These are phyloP conservation scores for Pleurotus djamor DNA, from an alignment of 768 basidiomycete genomes.

Conservation along the genomic window DNA sequence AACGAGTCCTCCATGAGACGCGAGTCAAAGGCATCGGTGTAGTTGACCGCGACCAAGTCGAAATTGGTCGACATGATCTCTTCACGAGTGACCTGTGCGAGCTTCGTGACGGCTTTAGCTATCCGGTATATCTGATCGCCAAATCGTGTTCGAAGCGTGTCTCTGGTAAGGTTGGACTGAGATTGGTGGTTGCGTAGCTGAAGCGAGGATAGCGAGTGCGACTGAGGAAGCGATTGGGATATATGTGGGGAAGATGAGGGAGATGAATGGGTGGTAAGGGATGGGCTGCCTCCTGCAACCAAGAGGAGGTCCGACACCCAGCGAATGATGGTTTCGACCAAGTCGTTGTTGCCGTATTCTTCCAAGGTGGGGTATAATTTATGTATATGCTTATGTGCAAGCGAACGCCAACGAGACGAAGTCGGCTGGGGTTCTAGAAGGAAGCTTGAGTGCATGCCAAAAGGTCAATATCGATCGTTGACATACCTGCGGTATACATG, in stretches of 20 bases:
- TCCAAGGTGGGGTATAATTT: slow-evolving; percentile 62
- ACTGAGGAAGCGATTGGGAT: slow-evolving; percentile 14
- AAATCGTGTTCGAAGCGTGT: slow-evolving; percentile 45
- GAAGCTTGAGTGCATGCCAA: slow-evolving; percentile 5
- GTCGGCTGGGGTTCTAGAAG: slow-evolving; percentile 70
- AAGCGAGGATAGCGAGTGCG: not conserved
- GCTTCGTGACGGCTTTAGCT: slow-evolving; percentile 56
- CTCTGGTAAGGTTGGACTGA: slow-evolving; percentile 12
- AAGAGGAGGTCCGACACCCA: slow-evolving; percentile 70
- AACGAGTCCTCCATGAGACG: slow-evolving; percentile 41
- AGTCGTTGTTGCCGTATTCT: slow-evolving; percentile 67
- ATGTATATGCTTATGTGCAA: slow-evolving; percentile 70
- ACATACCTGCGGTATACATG: slow-evolving; percentile 53
- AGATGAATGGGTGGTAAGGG: slow-evolving; percentile 33
- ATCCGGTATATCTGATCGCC: slow-evolving; percentile 64
- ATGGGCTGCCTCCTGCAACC: slow-evolving; percentile 55
- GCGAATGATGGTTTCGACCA: slow-evolving; percentile 70
- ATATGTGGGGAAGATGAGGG: slow-evolving; percentile 18
- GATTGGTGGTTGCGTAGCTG: not conserved
- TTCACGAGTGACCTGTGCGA: slow-evolving; percentile 65
- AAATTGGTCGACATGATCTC: slow-evolving; percentile 80
- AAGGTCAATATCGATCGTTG: not conserved
- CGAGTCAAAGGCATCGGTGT: slow-evolving; percentile 44
- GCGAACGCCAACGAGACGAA: slow-evolving; percentile 73
- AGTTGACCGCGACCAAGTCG: slow-evolving; percentile 63